phyloP scores from a whole-genome alignment of 495 filamentous ascomycete genomes.

The Clohesyomyces aquaticus region DNA sequence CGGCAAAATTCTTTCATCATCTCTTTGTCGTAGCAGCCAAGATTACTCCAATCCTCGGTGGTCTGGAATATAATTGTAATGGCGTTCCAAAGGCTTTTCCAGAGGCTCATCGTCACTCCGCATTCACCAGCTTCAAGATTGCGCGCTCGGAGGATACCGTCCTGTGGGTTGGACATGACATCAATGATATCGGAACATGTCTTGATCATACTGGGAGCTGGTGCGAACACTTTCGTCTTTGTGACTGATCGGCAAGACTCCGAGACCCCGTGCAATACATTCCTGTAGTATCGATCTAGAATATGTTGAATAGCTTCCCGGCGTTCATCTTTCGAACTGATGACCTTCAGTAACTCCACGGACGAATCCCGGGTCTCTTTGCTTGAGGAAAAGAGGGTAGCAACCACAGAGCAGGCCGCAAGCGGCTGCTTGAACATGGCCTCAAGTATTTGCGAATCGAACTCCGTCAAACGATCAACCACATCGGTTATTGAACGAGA shows the following conservation, averaged over 20 bases:
- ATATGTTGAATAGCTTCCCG: constrained; percentile 75
- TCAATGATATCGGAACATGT: constrained; percentile 76
- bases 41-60: constrained; percentile 76
- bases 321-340: constrained; percentile 70
- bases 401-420: constrained; percentile 67
- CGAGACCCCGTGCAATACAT: constrained; percentile 62
- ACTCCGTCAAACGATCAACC: constrained; percentile 75
- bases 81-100: constrained; percentile 78
- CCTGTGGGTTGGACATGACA: constrained; percentile 77
- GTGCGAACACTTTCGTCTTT: constrained; percentile 63
- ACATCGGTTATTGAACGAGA: constrained; percentile 70
- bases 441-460: constrained; percentile 64
- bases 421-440: constrained; percentile 65
- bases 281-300: constrained; percentile 64
- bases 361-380: constrained; percentile 71
- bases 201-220: constrained; percentile 71
- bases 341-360: constrained; percentile 76
- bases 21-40: constrained; percentile 64
- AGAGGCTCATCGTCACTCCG: constrained; percentile 70
- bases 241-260: constrained; percentile 63
- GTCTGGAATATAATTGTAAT: constrained; percentile 79
- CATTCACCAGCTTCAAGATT: constrained; percentile 62
- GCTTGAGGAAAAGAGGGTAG: constrained; percentile 71
- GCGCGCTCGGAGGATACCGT: constrained; percentile 74
- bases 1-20: constrained; percentile 89